A percentile compares a stretch with the other conserved stretches of the same genome.
Conservation (phyloP, 2,329 filamentous ascomycete genomes). For the Nemania serpens region DNA sequence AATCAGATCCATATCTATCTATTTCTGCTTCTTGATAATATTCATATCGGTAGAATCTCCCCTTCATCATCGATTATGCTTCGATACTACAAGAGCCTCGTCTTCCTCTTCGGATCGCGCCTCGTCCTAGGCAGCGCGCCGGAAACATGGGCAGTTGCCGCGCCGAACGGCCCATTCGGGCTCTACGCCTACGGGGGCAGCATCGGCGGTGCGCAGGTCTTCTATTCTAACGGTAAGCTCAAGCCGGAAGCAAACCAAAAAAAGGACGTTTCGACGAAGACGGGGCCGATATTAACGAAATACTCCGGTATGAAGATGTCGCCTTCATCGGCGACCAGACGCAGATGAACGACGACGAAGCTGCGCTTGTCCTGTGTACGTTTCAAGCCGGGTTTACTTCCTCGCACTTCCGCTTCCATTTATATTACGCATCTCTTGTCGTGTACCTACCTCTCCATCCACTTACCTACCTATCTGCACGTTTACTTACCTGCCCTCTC, state of each 20-base stretch:
- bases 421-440: neutral
- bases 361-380: conserved; percentile 30
- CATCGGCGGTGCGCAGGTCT: conserved; percentile 35
- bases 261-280: neutral
- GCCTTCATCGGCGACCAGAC: conserved; percentile 21
- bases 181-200: conserved; percentile 37
- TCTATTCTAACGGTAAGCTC: conserved; percentile 33
- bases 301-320: conserved; percentile 3
- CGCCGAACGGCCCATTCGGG: conserved; percentile 30
- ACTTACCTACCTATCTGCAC: neutral
- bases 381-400: no score
- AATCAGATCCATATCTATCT: no score
- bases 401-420: no score
- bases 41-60: neutral
- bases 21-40: no score
- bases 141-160: conserved; percentile 7
- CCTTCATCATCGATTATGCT: conserved; percentile 1
- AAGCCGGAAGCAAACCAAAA: neutral
- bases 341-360: conserved; percentile 19
- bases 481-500: neutral
- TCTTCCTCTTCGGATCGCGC: neutral
- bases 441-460: neutral
- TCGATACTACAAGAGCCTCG: neutral
- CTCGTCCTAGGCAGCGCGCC: conserved; percentile 13
- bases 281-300: no score